Base-by-base conservation (phyloP, 2,329 filamentous ascomycete genomes). In the Fusarium nelsonii region DNA sequence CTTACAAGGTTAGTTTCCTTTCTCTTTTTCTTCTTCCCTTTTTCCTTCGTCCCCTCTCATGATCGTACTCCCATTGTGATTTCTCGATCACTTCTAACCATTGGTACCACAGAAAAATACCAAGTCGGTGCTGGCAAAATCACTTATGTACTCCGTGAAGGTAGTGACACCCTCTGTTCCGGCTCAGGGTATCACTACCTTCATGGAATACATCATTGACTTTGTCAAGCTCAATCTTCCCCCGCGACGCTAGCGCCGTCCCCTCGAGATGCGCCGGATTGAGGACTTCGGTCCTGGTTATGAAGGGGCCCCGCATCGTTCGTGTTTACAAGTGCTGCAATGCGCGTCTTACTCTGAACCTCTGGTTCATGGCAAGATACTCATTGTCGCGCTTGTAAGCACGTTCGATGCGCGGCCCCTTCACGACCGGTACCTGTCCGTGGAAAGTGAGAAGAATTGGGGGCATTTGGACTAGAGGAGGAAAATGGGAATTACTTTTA, bases 361-460 rank as follows among this genome's bases (percentile, higher is more conserved):
- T 67, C 52, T 14, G 66, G 61, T 67, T 67, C 65, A 58, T 11
- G n/a, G 46, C 23, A 15, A 15, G 11, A n/a, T 34, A 14, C 30
- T 6, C 36, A 46, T 36, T 37, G 26, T 48, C 36, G 66, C 40
- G 4, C 61, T 69, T 69, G 55, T 50, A 70, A 61, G 37, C 60
- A 44, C 37, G 37, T 33, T 20, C 48, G 43, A 39, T 33, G 26
- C 26, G 28, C 11, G 30, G 32, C 28, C n/a, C 52, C 32, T 36
- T 16, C 44, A 37, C 30, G 26, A 44, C 34, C 20, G 26, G 33
- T 28, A 44, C 41, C 15, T n/a, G 30, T 36, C 12, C 7, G 37
- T 11, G n/a, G 28, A 18, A 26, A 32, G 8, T 16, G 37, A 9
- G 12, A 43, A 53, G 50, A 9, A 26, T 7, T 9, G 15, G 39